Base-by-base conservation (phyloP, 192 early-diverging fungal genomes). In the Coemansia sp. region DNA sequence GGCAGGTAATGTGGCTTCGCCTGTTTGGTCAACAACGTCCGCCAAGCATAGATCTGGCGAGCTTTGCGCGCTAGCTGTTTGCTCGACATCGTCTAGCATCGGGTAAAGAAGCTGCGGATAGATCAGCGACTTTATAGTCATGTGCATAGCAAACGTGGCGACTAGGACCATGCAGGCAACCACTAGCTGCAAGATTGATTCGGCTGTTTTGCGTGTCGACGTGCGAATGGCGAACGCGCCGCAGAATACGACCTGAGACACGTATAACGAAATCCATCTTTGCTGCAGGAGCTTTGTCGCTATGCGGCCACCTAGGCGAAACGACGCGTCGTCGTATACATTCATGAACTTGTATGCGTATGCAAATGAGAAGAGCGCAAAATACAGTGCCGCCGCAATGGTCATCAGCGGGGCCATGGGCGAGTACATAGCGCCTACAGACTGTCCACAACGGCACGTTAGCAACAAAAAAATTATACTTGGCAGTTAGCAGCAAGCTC, bases 351-450 rank as follows among this genome's bases (percentile, higher is more conserved):
- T 45, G 46, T 57, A 57, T 0, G 19, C 37, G 30, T 48, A 57
- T 0, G 48, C 42, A 23, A 33, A 34, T 43, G 33, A 27, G 29
- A 18, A 57, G 13, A 57, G 29, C 0, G 30, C 55, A 48, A 30
- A 57, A 43, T 57, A 48, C 9, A 31, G 19, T 4, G 55, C 14
- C 6, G 43, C 32, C 8, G 35, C 33, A 1, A 57, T 19, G 14
- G 55, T 46, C 55, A 57, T 57, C 17, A 57, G 41, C 15, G 55
- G 55, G 6, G 55, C 55, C 30, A 57, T 40, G 9, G 55, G 35
- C 32, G 55, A 57, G 35, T 57, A 57, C 31, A 57, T 36, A 4
- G 27, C 21, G 8, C 55, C 55, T 52, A 52, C 34, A 37, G 8
- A 14, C n/a, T n/a, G n/a, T n/a, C n/a, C n/a, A n/a, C n/a, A n/a